phyloP scores from a whole-genome alignment of 139 green algal genomes.

The Chlorella sorokiniana region DNA sequence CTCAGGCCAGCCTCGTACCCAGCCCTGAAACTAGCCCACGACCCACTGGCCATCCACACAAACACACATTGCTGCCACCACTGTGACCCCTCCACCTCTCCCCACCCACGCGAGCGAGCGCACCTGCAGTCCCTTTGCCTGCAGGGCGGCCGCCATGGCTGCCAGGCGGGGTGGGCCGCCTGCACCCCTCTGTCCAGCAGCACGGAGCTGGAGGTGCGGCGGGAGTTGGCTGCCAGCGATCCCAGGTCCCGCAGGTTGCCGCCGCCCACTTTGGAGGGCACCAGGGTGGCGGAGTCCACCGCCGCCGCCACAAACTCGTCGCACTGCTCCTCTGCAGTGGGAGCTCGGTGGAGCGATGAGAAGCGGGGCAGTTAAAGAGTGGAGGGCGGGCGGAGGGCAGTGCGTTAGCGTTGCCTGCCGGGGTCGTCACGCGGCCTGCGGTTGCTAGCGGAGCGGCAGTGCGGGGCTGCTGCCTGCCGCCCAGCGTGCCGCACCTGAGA shows the following conservation, averaged over 20 bases:
- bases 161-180: slow-evolving; percentile 18
- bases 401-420: no score
- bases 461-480: neutral
- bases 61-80: no score
- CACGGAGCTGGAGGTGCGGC: slow-evolving; percentile 31
- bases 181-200: slow-evolving; percentile 43
- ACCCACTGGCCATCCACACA: no score
- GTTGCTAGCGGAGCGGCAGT: no score
- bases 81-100: neutral
- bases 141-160: slow-evolving; percentile 16
- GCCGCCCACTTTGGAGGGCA: slow-evolving; percentile 28
- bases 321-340: slow-evolving; percentile 31
- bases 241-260: slow-evolving; percentile 17
- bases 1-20: neutral
- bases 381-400: no score
- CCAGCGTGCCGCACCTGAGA: slow-evolving; percentile 1
- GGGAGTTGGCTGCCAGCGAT: neutral
- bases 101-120: neutral
- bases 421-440: no score
- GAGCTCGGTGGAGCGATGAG: neutral
- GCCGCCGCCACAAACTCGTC: slow-evolving; percentile 23
- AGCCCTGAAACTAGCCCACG: no score
- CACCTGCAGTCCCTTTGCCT: slow-evolving; percentile 23
- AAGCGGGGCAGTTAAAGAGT: neutral
- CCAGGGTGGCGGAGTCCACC: neutral